These are phyloP conservation scores for Collybia sordida DNA, from an alignment of 768 basidiomycete species.

Conservation along the genomic window DNA sequence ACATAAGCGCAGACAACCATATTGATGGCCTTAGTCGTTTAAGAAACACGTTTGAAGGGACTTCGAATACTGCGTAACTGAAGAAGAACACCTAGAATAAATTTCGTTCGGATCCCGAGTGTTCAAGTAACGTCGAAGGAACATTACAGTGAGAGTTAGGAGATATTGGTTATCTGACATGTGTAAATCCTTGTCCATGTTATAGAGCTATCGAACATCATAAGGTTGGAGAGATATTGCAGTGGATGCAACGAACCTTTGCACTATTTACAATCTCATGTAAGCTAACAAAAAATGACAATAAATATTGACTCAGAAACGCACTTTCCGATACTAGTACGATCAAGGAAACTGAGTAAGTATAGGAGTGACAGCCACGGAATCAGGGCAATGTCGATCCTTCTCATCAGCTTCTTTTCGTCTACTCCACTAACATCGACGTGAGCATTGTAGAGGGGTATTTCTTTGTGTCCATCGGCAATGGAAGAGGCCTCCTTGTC, in stretches of 20 bases:
- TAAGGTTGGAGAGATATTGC: neutral
- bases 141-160: conserved; percentile 53
- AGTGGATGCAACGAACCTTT: conserved; percentile 29
- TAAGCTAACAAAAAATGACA: neutral
- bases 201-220: conserved; percentile 52
- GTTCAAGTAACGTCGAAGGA: conserved; percentile 7
- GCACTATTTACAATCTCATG: conserved; percentile 32
- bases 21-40: conserved; percentile 75
- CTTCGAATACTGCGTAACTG: conserved; percentile 74
- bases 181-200: conserved; percentile 55
- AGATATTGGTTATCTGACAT: conserved; percentile 68
- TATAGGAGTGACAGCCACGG: conserved; percentile 78
- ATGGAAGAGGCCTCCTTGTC: conserved; percentile 30
- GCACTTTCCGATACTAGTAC: conserved; percentile 52
- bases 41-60: conserved; percentile 72
- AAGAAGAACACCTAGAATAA: conserved; percentile 45
- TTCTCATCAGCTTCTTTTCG: conserved; percentile 68
- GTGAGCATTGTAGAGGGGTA: conserved; percentile 41
- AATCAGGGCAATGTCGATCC: conserved; percentile 64
- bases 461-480: conserved; percentile 16
- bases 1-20: conserved; percentile 75
- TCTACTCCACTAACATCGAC: conserved; percentile 62
- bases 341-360: conserved; percentile 65
- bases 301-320: conserved; percentile 20
- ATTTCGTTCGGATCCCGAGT: conserved; percentile 1